A percentile compares a stretch with the other conserved stretches of the same genome.
Conservation (phyloP, 78 protist genomes). For the Dictyostelium citrinum region DNA sequence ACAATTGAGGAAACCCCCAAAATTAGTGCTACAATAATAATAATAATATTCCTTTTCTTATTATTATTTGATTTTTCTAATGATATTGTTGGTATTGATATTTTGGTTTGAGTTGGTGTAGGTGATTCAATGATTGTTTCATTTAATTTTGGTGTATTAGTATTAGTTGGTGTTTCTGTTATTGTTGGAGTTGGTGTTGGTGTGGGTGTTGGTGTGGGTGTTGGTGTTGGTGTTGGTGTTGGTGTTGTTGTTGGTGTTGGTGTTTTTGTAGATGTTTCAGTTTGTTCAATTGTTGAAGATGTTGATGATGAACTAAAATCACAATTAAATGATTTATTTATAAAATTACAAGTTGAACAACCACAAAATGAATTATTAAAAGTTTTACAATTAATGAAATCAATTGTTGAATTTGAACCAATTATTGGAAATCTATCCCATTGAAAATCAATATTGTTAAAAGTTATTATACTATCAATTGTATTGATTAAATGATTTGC, state of each 20-base stretch:
- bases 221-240: neutral
- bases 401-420: neutral
- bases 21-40: neutral
- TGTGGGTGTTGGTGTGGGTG: neutral
- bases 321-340: neutral
- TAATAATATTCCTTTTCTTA: neutral
- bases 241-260: neutral
- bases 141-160: too few relatives aligned
- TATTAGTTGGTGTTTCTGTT: neutral
- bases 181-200: neutral
- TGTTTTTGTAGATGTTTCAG: neutral
- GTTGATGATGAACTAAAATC: neutral
- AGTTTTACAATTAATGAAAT: neutral
- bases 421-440: neutral
- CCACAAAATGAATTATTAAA: neutral
- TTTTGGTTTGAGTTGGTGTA: too few relatives aligned
- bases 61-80: neutral
- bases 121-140: too few relatives aligned
- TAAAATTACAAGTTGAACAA: neutral
- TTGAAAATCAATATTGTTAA: neutral
- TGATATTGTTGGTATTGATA: neutral
- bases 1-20: neutral
- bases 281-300: neutral
- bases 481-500: neutral
- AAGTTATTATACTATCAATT: neutral